Evolutionary conservation across 257 asterid genomes (phyloP).

Genomic region (Solanum dulcamara): DNA sequence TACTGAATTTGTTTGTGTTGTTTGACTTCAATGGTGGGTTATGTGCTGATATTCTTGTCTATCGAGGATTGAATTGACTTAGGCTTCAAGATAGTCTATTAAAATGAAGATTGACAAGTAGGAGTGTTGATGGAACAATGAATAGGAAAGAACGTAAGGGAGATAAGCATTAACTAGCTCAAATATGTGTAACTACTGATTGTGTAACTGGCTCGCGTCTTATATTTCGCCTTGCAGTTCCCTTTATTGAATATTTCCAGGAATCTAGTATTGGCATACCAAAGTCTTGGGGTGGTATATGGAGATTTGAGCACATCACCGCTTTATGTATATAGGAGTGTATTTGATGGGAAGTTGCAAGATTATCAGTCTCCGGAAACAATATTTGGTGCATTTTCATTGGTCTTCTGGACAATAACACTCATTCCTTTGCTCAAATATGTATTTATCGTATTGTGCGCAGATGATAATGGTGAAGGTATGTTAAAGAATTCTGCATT

Average conservation of each 20-base stretch:
- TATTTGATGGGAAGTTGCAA: constrained; percentile 18
- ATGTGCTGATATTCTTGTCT: neutral
- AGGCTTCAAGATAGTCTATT: neutral
- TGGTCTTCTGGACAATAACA: constrained; percentile 32
- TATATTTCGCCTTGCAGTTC: neutral
- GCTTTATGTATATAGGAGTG: constrained; percentile 23
- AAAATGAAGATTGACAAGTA: neutral
- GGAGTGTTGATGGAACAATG: neutral
- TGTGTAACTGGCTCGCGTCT: neutral
- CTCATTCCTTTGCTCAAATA: constrained; percentile 24
- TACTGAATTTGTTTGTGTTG: neutral
- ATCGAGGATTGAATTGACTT: neutral
- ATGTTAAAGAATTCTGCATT: neutral
- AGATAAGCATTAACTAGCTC: neutral
- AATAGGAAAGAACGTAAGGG: neutral
- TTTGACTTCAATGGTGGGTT: neutral
- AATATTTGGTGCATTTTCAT: constrained; percentile 25
- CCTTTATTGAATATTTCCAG: neutral
- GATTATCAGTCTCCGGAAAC: constrained; percentile 15
- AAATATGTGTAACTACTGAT: neutral
- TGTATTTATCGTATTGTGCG: constrained; percentile 15
- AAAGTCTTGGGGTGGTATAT: constrained; percentile 30
- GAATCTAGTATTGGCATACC: constrained; percentile 21
- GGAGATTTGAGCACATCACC: constrained; percentile 35
- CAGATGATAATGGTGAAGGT: constrained; percentile 37